These are phyloP conservation scores for Entophlyctis helioformis DNA, from an alignment of 192 early-diverging fungal genomes.

Conservation along the genomic window DNA sequence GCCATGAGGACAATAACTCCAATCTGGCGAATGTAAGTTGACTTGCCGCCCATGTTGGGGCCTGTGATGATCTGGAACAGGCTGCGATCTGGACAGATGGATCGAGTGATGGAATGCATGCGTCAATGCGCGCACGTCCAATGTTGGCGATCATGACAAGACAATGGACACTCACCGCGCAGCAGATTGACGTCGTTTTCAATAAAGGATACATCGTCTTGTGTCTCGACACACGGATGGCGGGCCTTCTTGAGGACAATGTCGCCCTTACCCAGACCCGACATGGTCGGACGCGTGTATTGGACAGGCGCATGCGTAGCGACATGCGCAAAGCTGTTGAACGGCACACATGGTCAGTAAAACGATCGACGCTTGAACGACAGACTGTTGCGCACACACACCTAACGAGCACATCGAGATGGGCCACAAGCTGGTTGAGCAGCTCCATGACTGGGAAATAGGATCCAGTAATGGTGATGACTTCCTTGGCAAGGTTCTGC, in stretches of 20 bases:
- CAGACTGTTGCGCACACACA: constrained; percentile 18
- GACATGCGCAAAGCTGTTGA: constrained; percentile 69
- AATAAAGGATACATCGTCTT: constrained; percentile 86
- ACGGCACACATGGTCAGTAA: no score
- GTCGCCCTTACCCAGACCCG: constrained; percentile 45
- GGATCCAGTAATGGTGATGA: constrained; percentile 72
- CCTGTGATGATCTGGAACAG: constrained; percentile 86
- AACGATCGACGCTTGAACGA: not conserved
- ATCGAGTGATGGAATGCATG: not conserved
- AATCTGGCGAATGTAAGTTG: constrained; percentile 91
- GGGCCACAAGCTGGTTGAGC: constrained; percentile 63
- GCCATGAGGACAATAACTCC: constrained; percentile 90
- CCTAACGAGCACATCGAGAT: constrained; percentile 80
- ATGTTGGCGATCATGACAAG: not conserved
- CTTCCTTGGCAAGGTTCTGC: constrained; percentile 65
- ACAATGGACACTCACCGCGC: constrained; percentile 30
- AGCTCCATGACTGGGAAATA: constrained; percentile 74
- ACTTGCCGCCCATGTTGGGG: constrained; percentile 98
- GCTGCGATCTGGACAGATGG: constrained; percentile 13
- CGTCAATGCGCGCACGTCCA: not conserved
- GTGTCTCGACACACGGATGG: constrained; percentile 90
- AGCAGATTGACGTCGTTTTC: constrained; percentile 78
- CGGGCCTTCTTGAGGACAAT: constrained; percentile 59
- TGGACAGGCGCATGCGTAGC: constrained; percentile 70
- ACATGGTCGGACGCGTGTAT: constrained; percentile 69